phyloP scores from a whole-genome alignment of 345 rosid genomes.

The Chamaenerion angustifolium region DNA sequence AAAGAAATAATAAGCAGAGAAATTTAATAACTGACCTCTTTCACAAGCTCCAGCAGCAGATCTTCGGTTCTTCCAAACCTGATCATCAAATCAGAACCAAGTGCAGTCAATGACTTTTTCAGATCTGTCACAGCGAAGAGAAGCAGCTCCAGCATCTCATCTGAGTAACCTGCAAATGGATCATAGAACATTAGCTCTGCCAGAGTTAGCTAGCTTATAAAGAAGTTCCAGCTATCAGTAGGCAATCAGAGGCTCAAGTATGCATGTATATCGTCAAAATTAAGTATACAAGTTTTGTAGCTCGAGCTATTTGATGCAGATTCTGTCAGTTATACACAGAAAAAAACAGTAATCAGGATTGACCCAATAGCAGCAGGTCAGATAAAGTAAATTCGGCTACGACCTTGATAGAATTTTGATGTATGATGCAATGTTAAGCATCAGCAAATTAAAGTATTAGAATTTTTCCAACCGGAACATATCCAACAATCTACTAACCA shows the following conservation, averaged over 20 bases:
- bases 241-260: neutral
- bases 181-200: neutral
- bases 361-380: too few species aligned
- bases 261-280: too few species aligned
- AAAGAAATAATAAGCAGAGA: conserved; percentile 4
- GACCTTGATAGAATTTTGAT: too few species aligned
- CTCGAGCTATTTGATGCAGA: too few species aligned
- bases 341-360: too few species aligned
- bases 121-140: conserved; percentile 54
- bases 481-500: too few species aligned
- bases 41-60: conserved; percentile 41
- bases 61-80: conserved; percentile 58
- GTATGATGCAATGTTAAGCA: too few species aligned
- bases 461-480: too few species aligned
- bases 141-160: conserved; percentile 56
- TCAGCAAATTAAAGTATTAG: too few species aligned
- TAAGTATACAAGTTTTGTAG: too few species aligned
- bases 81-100: conserved; percentile 65
- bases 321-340: too few species aligned
- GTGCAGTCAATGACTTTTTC: conserved; percentile 37
- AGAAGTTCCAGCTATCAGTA: neutral
- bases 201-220: neutral
- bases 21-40: conserved; percentile 28
- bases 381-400: too few species aligned
- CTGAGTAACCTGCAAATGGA: conserved; percentile 46